Evolutionary conservation across 768 basidiomycete genomes (phyloP).

Genomic region (Auriscalpium microsporum): DNA sequence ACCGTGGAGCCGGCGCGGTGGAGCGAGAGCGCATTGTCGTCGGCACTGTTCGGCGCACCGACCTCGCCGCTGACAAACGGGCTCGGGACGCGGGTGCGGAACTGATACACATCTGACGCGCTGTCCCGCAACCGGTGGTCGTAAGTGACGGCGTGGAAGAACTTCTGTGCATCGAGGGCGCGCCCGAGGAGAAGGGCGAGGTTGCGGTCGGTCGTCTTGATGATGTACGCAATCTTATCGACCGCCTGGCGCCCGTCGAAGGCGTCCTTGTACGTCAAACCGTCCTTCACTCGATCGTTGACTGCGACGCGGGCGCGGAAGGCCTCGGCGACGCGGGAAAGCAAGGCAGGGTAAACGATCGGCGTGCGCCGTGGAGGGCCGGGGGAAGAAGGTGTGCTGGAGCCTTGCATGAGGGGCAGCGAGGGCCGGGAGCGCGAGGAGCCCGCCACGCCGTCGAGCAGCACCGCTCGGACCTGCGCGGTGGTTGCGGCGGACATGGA

Average conservation of each 20-base stretch:
- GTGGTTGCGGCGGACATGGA: slow-evolving; percentile 63
- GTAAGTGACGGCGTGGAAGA: slow-evolving; percentile 98
- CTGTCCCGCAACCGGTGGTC: slow-evolving; percentile 93
- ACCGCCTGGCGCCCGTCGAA: slow-evolving; percentile 98
- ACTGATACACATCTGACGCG: slow-evolving; percentile 85
- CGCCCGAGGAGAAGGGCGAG: slow-evolving; percentile 91
- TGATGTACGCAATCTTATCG: slow-evolving; percentile 94
- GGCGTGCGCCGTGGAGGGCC: slow-evolving; percentile 46
- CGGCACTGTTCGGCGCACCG: slow-evolving; percentile 27
- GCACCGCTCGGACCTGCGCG: slow-evolving; percentile 37
- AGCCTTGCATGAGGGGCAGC: slow-evolving; percentile 17
- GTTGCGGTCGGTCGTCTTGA: slow-evolving; percentile 96
- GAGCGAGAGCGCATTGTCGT: slow-evolving; percentile 18
- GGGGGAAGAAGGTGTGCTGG: slow-evolving; percentile 22
- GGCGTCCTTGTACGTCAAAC: slow-evolving; percentile 89
- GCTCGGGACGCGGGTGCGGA: slow-evolving; percentile 72
- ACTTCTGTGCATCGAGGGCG: slow-evolving; percentile 95
- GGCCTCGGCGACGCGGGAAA: slow-evolving; percentile 90
- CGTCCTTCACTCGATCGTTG: slow-evolving; percentile 84
- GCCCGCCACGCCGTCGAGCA: slow-evolving; percentile 23
- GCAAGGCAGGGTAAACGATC: slow-evolving; percentile 88
- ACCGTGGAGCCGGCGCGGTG: slow-evolving; percentile 18
- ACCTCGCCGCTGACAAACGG: slow-evolving; percentile 78
- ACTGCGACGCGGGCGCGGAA: slow-evolving; percentile 78
- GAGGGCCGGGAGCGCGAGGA: slow-evolving; percentile 28